phyloP scores from a whole-genome alignment of 495 filamentous ascomycete species.

The Xylaria acuta region DNA sequence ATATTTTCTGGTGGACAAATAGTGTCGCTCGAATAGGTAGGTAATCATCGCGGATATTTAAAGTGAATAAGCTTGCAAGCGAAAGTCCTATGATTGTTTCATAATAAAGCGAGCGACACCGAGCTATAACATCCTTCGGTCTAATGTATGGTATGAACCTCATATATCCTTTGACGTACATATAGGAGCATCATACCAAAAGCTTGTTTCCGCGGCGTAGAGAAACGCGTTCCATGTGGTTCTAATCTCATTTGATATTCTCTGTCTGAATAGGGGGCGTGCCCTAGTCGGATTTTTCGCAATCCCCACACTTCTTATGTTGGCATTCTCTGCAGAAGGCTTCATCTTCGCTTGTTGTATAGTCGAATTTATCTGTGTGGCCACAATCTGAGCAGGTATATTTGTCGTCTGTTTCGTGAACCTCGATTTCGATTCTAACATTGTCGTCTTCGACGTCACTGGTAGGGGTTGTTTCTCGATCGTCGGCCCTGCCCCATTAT shows the following conservation, averaged over 20 bases:
- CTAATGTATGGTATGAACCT: not conserved
- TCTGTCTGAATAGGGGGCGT: no score
- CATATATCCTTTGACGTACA: not conserved
- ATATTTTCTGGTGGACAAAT: not conserved
- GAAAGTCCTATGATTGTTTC: not conserved
- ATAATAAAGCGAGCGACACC: not conserved
- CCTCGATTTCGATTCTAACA: not conserved
- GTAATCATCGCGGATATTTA: not conserved
- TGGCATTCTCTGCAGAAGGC: slow-evolving; percentile 5
- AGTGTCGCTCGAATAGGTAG: not conserved
- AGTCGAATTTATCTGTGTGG: not conserved
- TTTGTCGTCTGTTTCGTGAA: not conserved
- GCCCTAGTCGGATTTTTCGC: slow-evolving; percentile 1
- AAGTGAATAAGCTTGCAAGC: slow-evolving; percentile 1
- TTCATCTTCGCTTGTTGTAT: slow-evolving; percentile 1
- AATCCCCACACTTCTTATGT: slow-evolving; percentile 17
- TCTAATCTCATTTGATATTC: not conserved
- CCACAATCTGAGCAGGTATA: slow-evolving; percentile 14
- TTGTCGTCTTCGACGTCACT: not conserved
- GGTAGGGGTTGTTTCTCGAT: not conserved
- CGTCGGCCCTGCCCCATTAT: not conserved
- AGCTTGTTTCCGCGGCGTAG: not conserved
- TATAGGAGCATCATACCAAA: not conserved
- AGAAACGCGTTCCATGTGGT: not conserved
- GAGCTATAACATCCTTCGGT: not conserved